phyloP scores from a whole-genome alignment of 805 yeast species.

The Myxozyma neglecta region DNA sequence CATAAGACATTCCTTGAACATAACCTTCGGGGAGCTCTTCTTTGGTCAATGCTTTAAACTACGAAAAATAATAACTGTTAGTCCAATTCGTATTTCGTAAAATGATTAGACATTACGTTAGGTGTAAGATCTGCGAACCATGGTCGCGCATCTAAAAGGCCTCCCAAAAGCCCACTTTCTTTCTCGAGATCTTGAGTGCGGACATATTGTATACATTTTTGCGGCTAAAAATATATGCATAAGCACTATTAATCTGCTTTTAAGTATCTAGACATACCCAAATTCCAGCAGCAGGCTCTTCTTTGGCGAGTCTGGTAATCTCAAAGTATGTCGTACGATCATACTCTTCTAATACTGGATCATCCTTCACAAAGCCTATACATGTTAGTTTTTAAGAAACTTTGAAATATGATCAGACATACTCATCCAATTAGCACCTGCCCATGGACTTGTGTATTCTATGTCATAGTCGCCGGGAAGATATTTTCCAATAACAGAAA shows the following conservation, averaged over 20 bases:
- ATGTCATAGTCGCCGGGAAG: constrained; percentile 78
- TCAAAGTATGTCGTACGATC: constrained; percentile 42
- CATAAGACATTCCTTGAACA: constrained; percentile 53
- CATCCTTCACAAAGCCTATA: constrained; percentile 25
- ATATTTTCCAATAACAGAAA: constrained; percentile 62
- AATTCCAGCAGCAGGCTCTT: constrained; percentile 32
- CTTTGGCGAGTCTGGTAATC: constrained; percentile 25
- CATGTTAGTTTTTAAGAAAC: background rate
- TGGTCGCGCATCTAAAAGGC: constrained; percentile 16
- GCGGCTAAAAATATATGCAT: background rate
- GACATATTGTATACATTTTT: constrained; percentile 15
- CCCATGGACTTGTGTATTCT: constrained; percentile 78
- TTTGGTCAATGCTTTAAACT: constrained; percentile 37
- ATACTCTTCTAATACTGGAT: constrained; percentile 19
- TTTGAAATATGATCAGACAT: background rate
- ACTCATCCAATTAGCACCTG: constrained; percentile 43
- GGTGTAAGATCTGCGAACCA: constrained; percentile 26
- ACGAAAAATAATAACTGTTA: background rate
- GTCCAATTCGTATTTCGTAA: background rate
- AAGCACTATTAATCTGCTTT: background rate
- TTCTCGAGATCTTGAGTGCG: constrained; percentile 17
- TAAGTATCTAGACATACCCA: constrained; percentile 9
- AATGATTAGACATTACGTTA: constrained; percentile 11
- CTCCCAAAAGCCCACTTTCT: constrained; percentile 20
- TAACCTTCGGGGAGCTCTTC: constrained; percentile 53